Conservation (phyloP, 371 early-diverging fungal species). For the Lichtheimia ornata region DNA sequence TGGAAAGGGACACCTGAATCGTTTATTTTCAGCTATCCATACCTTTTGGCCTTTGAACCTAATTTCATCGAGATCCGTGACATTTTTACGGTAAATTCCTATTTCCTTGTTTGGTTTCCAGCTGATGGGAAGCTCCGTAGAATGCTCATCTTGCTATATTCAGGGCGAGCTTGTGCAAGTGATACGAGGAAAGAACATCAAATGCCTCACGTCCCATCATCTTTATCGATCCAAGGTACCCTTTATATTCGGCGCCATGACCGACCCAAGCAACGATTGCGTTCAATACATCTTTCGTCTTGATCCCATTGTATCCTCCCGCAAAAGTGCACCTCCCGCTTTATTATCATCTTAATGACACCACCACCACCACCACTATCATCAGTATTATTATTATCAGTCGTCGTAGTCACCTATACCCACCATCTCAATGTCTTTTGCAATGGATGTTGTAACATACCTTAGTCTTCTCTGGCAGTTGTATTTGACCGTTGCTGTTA, state of each 20-base stretch:
- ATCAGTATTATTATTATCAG: no score
- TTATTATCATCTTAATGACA: no score
- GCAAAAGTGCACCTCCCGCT: no score
- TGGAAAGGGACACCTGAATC: constrained; percentile 33
- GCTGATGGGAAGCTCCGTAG: neutral
- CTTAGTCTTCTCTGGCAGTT: no score
- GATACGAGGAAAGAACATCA: constrained; percentile 51
- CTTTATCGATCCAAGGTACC: constrained; percentile 13
- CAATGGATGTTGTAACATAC: no score
- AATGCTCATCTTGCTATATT: neutral
- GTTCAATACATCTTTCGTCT: constrained; percentile 23
- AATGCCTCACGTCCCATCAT: constrained; percentile 38
- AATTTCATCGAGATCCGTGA: constrained; percentile 29
- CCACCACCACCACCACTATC: no score
- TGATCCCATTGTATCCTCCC: neutral
- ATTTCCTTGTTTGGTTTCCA: neutral
- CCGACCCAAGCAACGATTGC: constrained; percentile 22
- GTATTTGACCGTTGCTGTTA: no score
- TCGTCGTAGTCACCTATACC: no score
- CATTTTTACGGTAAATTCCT: constrained; percentile 18
- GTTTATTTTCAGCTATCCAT: constrained; percentile 26
- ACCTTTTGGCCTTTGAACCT: constrained; percentile 30
- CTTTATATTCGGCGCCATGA: constrained; percentile 27
- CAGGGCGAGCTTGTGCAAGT: constrained; percentile 56
- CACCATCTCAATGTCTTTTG: no score